Conservation (phyloP, 208 protist genomes). For the Trypanosoma conorhini region DNA sequence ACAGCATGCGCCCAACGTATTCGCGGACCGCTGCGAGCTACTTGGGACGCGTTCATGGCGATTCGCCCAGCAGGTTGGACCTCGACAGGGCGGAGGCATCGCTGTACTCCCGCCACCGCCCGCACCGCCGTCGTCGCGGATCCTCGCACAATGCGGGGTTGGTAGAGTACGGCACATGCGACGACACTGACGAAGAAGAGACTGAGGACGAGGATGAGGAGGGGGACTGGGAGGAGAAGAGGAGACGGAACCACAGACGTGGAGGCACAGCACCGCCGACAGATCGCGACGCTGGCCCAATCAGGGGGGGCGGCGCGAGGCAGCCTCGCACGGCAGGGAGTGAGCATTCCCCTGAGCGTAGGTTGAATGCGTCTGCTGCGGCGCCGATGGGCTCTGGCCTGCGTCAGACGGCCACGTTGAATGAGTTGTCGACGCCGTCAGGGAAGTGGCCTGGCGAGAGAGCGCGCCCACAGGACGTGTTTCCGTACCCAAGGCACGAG, state of each 20-base stretch:
- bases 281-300: background rate
- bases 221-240: background rate
- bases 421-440: background rate
- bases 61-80: too few species aligned
- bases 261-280: background rate
- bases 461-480: background rate
- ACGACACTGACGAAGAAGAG: background rate
- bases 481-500: conserved; percentile 32
- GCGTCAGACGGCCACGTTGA: background rate
- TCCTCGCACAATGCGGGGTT: background rate
- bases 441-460: background rate
- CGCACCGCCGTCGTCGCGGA: background rate
- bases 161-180: background rate
- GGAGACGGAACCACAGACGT: background rate
- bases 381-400: background rate
- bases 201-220: background rate
- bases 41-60: background rate
- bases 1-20: background rate
- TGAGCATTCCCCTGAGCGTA: background rate
- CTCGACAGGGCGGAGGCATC: background rate
- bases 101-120: too few species aligned
- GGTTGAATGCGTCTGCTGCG: background rate
- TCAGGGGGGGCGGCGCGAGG: background rate
- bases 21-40: background rate
- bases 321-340: background rate